These are phyloP conservation scores for Talaromyces marneffei DNA, from an alignment of 2,329 filamentous ascomycete species.

Conservation along the genomic window DNA sequence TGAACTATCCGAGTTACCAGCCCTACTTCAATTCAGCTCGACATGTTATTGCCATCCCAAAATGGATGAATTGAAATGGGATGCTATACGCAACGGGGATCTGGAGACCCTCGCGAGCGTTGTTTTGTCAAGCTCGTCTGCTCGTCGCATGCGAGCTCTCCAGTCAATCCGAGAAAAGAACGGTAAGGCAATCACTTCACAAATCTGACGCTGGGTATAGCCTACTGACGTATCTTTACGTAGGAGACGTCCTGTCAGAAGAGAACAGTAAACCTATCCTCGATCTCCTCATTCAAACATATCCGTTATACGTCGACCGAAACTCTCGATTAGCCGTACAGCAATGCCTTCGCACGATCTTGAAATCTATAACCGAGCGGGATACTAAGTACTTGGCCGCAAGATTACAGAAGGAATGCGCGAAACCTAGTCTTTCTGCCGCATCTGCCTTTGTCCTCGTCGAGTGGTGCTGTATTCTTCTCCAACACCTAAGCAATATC, in stretches of 20 bases:
- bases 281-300: constrained; percentile 75
- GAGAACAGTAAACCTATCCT: constrained; percentile 48
- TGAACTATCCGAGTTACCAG: constrained; percentile 21
- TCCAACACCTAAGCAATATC: constrained; percentile 66
- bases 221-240: constrained; percentile 15
- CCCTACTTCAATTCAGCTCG: constrained; percentile 15
- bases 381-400: constrained; percentile 55
- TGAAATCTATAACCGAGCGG: constrained; percentile 53
- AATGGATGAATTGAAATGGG: constrained; percentile 42
- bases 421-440: constrained; percentile 70
- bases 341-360: constrained; percentile 65
- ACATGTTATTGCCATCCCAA: constrained; percentile 30
- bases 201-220: constrained; percentile 9
- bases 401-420: constrained; percentile 64
- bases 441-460: constrained; percentile 80
- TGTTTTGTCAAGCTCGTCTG: constrained; percentile 40
- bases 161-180: constrained; percentile 43
- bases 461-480: constrained; percentile 79
- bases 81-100: constrained; percentile 39
- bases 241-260: constrained; percentile 30
- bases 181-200: constrained; percentile 23
- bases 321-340: constrained; percentile 77
- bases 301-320: constrained; percentile 80
- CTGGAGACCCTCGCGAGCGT: constrained; percentile 35
- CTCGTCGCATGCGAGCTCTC: constrained; percentile 36